These are phyloP conservation scores for Omphalea diandra DNA, from an alignment of 441 rosid species.

Conservation along the genomic window DNA sequence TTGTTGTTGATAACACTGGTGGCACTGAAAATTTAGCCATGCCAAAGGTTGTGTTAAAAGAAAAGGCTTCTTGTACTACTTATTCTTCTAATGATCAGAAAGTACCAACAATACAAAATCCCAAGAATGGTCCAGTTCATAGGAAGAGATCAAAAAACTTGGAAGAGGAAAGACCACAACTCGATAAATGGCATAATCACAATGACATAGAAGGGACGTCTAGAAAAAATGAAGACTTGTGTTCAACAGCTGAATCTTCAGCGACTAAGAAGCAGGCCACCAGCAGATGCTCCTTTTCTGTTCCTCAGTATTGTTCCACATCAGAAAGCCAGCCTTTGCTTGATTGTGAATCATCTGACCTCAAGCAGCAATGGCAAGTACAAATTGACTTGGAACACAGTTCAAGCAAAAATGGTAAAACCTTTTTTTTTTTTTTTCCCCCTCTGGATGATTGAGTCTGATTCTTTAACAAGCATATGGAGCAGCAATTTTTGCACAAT, in stretches of 20 bases:
- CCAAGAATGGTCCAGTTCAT: conserved; percentile 30
- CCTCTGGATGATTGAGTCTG: not conserved
- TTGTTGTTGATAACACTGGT: conserved; percentile 62
- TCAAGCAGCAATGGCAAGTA: conserved; percentile 39
- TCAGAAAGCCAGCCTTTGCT: conserved; percentile 42
- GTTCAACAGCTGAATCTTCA: conserved; percentile 78
- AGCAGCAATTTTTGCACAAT: not conserved
- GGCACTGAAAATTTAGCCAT: conserved; percentile 32
- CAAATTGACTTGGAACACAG: conserved; percentile 35
- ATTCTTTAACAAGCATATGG: not conserved
- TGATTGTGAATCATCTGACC: conserved; percentile 46
- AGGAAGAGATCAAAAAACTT: conserved; percentile 46
- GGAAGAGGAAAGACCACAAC: conserved; percentile 32
- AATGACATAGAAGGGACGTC: conserved; percentile 31
- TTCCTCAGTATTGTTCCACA: conserved; percentile 52
- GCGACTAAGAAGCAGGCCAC: conserved; percentile 43
- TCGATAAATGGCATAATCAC: conserved; percentile 26
- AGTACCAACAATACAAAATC: conserved; percentile 53
- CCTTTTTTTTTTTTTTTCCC: conserved; percentile 1
- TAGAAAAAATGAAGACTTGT: conserved; percentile 46
- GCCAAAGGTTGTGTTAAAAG: conserved; percentile 42
- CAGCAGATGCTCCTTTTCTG: conserved; percentile 47
- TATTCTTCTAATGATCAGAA: conserved; percentile 73
- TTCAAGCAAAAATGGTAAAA: conserved; percentile 42
- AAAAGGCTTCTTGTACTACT: conserved; percentile 41